These are phyloP conservation scores for Balansia obtecta DNA, from an alignment of 2,329 filamentous ascomycete genomes.

Conservation along the genomic window DNA sequence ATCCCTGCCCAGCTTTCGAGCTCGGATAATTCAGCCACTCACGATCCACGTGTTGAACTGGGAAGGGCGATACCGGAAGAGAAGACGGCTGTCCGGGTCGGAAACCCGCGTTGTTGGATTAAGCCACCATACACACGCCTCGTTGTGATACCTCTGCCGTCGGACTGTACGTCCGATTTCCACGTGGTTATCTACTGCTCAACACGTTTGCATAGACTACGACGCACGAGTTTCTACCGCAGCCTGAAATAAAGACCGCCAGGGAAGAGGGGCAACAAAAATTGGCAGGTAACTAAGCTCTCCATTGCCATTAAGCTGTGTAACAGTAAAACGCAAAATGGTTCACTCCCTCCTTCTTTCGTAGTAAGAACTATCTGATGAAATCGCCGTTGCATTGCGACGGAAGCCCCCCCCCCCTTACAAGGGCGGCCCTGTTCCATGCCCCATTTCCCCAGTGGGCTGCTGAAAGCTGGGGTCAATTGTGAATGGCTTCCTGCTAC, in stretches of 20 bases:
- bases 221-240: neutral
- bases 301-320: too few relatives aligned
- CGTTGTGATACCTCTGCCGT: too few relatives aligned
- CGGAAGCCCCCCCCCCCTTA: too few relatives aligned
- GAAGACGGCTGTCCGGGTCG: too few relatives aligned
- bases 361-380: neutral
- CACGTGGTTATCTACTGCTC: too few relatives aligned
- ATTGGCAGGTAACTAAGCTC: neutral
- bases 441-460: neutral
- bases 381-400: neutral
- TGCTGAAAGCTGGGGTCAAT: neutral
- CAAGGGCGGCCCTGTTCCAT: neutral
- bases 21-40: neutral
- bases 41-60: neutral
- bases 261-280: neutral
- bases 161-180: too few relatives aligned
- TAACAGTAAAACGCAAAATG: too few relatives aligned
- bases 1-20: neutral
- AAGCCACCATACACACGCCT: too few relatives aligned
- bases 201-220: too few relatives aligned
- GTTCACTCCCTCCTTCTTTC: too few relatives aligned
- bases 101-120: too few relatives aligned
- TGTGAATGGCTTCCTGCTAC: conserved; percentile 3
- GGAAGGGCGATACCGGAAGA: neutral
- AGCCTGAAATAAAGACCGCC: neutral